Evolutionary conservation across 345 rosid genomes (phyloP), one percentile per base, ranked within the genome.

Genomic region (Iberis pinnata): DNA sequence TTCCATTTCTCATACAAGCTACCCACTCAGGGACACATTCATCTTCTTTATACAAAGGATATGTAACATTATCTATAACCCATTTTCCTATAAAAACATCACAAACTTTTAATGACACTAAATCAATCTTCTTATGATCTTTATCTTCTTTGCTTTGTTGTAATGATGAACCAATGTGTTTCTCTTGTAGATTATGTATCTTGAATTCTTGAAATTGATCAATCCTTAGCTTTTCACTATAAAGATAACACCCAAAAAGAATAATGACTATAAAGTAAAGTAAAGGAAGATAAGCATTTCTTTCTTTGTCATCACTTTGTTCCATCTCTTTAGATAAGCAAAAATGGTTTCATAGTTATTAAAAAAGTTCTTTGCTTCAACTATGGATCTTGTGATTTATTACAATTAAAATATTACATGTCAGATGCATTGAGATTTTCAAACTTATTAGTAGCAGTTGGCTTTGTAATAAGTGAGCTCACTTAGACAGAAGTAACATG

Each of bases 21-120:
- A 75, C 88, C 70, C 79, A 83, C 44, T 78, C 76, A 0, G 86
- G 53, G 7, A 81, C 80, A 26, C 98, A 88, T 38, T 85, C 86
- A 1, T 75, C 78, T 71, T 85, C 96, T 67, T 65, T 77, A 67
- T 88, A 92, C 43, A 80, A 58, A 44, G 93, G 96, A 22, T 68
- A 75, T 4, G 86, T 72, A 33, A 46, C 39, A 27, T 83, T 68
- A 51, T 87, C 96, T 18, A 78, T 54, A 66, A 84, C 83, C 96
- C 98, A 90, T 18, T 73, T 44, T 38, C 96, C 98, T 5, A 67
- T 74, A 67, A 76, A 90, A 50, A 90, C 72, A 74, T 87, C 95
- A 15, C 97, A 87, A 2, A 65, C 64, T 15, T 71, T 65, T 12
- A 81, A 68, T 15, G 79, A 75, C 2, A 68, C 65, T 4, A 53